phyloP scores from a whole-genome alignment of 2,329 filamentous ascomycete genomes.

The Alternaria sp. region DNA sequence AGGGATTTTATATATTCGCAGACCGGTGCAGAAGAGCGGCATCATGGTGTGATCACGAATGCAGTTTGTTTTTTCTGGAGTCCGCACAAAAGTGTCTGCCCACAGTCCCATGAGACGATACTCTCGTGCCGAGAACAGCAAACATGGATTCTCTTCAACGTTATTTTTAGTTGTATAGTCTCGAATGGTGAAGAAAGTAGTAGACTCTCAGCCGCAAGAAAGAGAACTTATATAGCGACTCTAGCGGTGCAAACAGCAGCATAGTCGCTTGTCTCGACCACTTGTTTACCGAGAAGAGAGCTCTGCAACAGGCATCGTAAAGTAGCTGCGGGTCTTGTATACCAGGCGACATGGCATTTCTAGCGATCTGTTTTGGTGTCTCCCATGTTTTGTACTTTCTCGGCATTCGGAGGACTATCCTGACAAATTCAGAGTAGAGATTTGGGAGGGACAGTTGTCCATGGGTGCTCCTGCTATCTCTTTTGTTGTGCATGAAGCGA shows the following conservation, averaged over 20 bases:
- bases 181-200: not conserved
- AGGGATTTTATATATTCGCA: not conserved
- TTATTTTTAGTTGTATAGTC: not conserved
- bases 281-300: too few species aligned
- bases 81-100: not conserved
- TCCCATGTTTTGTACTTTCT: not conserved
- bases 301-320: not conserved
- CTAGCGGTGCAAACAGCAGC: not conserved
- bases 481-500: not conserved
- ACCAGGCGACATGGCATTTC: not conserved
- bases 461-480: too few species aligned
- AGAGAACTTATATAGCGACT: not conserved
- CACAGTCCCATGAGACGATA: fast-evolving
- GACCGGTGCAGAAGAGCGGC: too few species aligned
- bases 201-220: not conserved
- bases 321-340: not conserved
- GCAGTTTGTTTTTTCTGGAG: not conserved
- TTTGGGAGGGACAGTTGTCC: too few species aligned
- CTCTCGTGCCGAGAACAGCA: not conserved
- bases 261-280: not conserved
- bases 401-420: too few species aligned
- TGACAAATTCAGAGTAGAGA: fast-evolving
- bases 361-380: not conserved
- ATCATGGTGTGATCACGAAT: too few species aligned
- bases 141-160: too few species aligned